Conservation (phyloP, 768 basidiomycete species). For the Dendrothele bispora region DNA sequence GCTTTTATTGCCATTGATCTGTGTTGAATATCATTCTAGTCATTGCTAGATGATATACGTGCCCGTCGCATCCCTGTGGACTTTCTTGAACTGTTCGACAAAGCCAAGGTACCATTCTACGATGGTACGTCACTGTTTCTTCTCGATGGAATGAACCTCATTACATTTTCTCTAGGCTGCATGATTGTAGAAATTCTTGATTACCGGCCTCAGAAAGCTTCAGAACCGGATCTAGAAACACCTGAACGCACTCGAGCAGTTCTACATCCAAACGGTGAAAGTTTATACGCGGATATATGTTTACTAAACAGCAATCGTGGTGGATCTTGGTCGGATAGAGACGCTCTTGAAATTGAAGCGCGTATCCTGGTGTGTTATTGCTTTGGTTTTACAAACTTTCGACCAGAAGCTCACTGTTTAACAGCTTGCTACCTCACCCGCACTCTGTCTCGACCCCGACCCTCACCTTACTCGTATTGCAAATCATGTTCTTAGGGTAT, state of each 20-base stretch:
- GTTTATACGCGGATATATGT: slow-evolving; percentile 79
- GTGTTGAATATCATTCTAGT: slow-evolving; percentile 37
- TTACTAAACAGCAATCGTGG: slow-evolving; percentile 59
- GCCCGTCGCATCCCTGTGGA: slow-evolving; percentile 84
- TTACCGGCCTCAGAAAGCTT: slow-evolving; percentile 60
- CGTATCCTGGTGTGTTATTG: slow-evolving; percentile 61
- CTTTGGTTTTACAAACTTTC: slow-evolving; percentile 4
- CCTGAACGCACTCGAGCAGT: slow-evolving; percentile 70
- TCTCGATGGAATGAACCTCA: slow-evolving; percentile 1
- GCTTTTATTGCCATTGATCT: slow-evolving; percentile 2
- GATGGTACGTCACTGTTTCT: slow-evolving; percentile 55
- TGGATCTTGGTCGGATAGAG: slow-evolving; percentile 64
- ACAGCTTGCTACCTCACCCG: slow-evolving; percentile 72
- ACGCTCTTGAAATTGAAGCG: slow-evolving; percentile 74
- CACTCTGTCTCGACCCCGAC: slow-evolving; percentile 80
- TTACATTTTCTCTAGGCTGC: slow-evolving; percentile 51
- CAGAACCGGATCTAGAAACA: slow-evolving; percentile 57
- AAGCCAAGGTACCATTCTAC: slow-evolving; percentile 74
- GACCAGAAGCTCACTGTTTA: slow-evolving; percentile 9
- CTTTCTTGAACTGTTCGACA: slow-evolving; percentile 79
- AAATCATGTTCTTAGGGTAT: slow-evolving; percentile 71
- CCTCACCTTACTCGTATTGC: slow-evolving; percentile 74
- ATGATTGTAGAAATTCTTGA: slow-evolving; percentile 85
- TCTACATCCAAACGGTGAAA: slow-evolving; percentile 76
- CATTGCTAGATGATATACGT: slow-evolving; percentile 80